Percentiles rank a stretch among this genome's conserved stretches.
Evolutionary conservation across 2,329 filamentous ascomycete species (phyloP).

Genomic region (Botrytis galanthina): DNA sequence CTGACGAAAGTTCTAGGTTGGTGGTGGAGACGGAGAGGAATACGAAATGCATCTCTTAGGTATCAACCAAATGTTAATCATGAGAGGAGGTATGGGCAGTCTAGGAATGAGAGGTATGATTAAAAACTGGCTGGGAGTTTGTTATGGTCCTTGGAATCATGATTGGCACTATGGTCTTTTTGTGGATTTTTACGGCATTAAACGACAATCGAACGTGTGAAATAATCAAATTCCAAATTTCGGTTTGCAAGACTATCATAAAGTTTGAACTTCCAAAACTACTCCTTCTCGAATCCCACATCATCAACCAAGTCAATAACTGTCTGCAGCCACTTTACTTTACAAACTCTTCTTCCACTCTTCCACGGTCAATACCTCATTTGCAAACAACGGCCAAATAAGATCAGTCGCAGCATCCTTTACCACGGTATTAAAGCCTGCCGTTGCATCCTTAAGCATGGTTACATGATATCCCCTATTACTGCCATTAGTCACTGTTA

Average conservation of each 20-base stretch:
- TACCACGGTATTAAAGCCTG: slow-evolving; percentile 30
- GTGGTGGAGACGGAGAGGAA: slow-evolving; percentile 26
- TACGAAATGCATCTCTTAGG: slow-evolving; percentile 31
- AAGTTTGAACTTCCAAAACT: background rate
- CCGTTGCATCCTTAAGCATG: slow-evolving; percentile 34
- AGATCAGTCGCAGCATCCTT: slow-evolving; percentile 33
- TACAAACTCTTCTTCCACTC: slow-evolving; percentile 30
- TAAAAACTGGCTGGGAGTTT: slow-evolving; percentile 26
- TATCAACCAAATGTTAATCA: slow-evolving; percentile 30
- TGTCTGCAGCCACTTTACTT: background rate
- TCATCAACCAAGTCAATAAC: background rate
- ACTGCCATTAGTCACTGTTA: background rate
- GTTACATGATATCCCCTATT: slow-evolving; percentile 35
- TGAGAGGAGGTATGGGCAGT: slow-evolving; percentile 25
- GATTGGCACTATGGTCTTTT: slow-evolving; percentile 22
- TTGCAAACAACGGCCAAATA: slow-evolving; percentile 35
- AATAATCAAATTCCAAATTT: background rate
- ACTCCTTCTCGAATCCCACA: background rate
- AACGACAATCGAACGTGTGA: slow-evolving; percentile 10
- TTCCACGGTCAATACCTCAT: slow-evolving; percentile 31
- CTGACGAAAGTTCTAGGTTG: slow-evolving; percentile 22
- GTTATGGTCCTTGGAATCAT: slow-evolving; percentile 29
- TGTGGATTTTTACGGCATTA: slow-evolving; percentile 10
- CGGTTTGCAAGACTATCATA: background rate
- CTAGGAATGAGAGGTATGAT: slow-evolving; percentile 30